Percentiles rank a stretch among this genome's conserved stretches.
phyloP scores from a whole-genome alignment of 176 grass and related monocot species.

The Zizania latifolia region DNA sequence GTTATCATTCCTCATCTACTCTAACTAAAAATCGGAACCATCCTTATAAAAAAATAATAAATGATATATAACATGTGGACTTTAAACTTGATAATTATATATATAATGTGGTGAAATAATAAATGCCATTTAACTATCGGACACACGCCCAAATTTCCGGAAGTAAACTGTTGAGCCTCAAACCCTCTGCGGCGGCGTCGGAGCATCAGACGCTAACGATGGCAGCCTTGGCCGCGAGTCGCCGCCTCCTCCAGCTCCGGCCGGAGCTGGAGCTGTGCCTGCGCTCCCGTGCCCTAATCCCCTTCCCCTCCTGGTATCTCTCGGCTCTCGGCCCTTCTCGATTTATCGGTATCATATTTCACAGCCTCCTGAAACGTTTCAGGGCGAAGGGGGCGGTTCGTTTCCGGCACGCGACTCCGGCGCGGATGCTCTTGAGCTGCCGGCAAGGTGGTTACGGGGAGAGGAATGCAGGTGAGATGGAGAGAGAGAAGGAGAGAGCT shows the following conservation, averaged over 20 bases:
- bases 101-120: too few species aligned
- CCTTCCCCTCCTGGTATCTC: neutral
- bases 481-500: neutral
- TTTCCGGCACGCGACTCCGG: neutral
- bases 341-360: neutral
- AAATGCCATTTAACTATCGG: too few species aligned
- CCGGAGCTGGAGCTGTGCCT: constrained; percentile 11
- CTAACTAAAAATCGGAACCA: too few species aligned
- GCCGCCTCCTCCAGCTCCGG: constrained; percentile 29
- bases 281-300: neutral
- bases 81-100: too few species aligned
- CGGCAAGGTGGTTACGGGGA: neutral
- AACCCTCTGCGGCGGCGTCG: neutral
- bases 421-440: constrained; percentile 12
- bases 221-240: constrained; percentile 20
- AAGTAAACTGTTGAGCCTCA: neutral
- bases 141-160: too few species aligned
- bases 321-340: neutral
- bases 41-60: too few species aligned
- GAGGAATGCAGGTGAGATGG: constrained; percentile 1
- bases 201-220: constrained; percentile 1
- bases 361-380: neutral
- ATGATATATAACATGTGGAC: too few species aligned
- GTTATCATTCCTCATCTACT: too few species aligned
- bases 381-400: constrained; percentile 7